Conservation (phyloP, 192 early-diverging fungal genomes). For the Rhizophagus sp. region DNA sequence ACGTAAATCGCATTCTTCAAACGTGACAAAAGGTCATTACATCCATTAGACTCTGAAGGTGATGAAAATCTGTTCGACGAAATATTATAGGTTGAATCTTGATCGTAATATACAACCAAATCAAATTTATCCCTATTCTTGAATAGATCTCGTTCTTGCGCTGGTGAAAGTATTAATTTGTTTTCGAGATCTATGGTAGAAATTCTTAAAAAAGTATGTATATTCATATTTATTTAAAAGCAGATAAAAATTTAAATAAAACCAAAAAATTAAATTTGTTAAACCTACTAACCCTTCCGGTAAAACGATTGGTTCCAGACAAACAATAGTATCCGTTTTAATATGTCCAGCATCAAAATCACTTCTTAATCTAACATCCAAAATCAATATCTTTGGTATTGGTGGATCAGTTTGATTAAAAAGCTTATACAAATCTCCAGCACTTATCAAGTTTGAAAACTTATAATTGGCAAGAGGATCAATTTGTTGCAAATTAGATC, state of each 20-base stretch:
- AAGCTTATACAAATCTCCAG: neutral
- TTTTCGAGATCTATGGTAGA: conserved; percentile 17
- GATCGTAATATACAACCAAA: conserved; percentile 73
- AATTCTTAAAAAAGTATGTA: neutral
- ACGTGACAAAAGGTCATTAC: conserved; percentile 32
- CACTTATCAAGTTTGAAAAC: neutral
- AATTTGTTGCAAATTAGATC: neutral
- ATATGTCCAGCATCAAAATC: conserved; percentile 24
- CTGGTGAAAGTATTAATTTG: conserved; percentile 35
- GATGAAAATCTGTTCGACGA: conserved; percentile 15
- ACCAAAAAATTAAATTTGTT: neutral
- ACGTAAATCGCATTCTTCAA: conserved; percentile 67
- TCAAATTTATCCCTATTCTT: conserved; percentile 63
- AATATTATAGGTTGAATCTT: conserved; percentile 45
- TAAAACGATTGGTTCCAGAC: conserved; percentile 27
- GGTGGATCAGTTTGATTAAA: neutral
- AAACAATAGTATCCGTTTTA: conserved; percentile 27
- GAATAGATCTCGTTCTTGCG: conserved; percentile 68
- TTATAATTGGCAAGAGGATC: neutral
- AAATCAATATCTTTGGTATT: conserved; percentile 7
- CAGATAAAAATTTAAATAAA: neutral
- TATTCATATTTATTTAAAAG: too few species aligned
- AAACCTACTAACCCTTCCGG: conserved; percentile 16
- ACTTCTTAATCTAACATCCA: conserved; percentile 17
- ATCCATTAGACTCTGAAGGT: neutral